Evolutionary conservation across 2,329 filamentous ascomycete species (phyloP).

Genomic region (Diplodia scrobiculata): DNA sequence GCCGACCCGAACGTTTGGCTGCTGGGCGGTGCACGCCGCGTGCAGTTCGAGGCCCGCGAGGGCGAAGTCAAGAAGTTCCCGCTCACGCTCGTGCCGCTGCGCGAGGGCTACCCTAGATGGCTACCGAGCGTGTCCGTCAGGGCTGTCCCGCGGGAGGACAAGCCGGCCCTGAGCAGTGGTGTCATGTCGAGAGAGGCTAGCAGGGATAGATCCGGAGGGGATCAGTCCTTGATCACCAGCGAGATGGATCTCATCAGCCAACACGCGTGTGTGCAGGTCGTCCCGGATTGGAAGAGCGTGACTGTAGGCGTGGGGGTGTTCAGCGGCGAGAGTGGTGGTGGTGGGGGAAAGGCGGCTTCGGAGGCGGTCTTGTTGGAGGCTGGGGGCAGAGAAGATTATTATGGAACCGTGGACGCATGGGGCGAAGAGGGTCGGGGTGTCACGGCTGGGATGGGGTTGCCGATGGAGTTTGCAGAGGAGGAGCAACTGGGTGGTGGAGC

Average conservation of each 20-base stretch:
- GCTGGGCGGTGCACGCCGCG: slow-evolving; percentile 76
- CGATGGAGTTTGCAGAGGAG: background rate
- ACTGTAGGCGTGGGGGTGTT: slow-evolving; percentile 45
- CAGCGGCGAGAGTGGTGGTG: background rate
- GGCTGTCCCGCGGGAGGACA: background rate
- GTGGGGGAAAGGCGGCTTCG: slow-evolving; percentile 6
- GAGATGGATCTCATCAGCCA: slow-evolving; percentile 81
- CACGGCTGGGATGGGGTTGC: background rate
- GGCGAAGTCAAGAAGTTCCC: slow-evolving; percentile 59
- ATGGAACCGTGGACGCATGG: background rate
- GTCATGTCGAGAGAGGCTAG: slow-evolving; percentile 32
- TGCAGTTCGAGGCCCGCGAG: slow-evolving; percentile 66
- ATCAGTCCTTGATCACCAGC: slow-evolving; percentile 53
- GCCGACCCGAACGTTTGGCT: slow-evolving; percentile 78
- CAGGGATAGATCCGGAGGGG: slow-evolving; percentile 28
- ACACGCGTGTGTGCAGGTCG: slow-evolving; percentile 74
- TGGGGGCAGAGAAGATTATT: slow-evolving; percentile 10
- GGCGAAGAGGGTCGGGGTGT: background rate
- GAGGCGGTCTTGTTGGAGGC: slow-evolving; percentile 22
- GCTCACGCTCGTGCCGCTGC: slow-evolving; percentile 75
- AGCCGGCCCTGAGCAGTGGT: slow-evolving; percentile 9
- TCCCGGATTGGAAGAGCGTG: slow-evolving; percentile 69
- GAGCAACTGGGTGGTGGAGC: background rate
- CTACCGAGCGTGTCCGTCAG: slow-evolving; percentile 52
- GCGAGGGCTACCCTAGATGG: slow-evolving; percentile 63